Base-by-base conservation (phyloP, 352 stramenopile species). In the Pythium graminicola region DNA sequence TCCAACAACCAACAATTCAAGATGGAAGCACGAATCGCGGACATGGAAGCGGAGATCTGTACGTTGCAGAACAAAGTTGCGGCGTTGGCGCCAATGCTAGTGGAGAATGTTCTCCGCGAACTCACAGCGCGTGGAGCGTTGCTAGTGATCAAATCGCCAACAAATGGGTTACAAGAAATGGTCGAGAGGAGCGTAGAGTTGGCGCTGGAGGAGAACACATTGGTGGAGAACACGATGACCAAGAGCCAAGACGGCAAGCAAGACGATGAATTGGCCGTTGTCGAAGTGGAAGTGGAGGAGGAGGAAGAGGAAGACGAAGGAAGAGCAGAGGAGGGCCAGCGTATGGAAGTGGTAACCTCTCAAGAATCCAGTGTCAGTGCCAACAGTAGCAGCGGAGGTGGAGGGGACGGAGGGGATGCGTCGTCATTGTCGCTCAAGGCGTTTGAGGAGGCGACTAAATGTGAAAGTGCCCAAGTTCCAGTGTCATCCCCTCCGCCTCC, bases 41-140 rank as follows among this genome's bases (percentile, higher is more conserved):
- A 35, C 39, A 32, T 62, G 54, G 54, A 62, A 17, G 26, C 39
- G n/a, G 46, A 62, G 54, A 22, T 62, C 20, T 40, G 46, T n/a
- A 31, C 41, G 36, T 40, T 62, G 22, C 19, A 27, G 17, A n/a
- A n/a, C 4, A 22, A 38, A 27, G 32, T 62, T 10, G 28, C 45
- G 23, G 41, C 41, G 23, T n/a, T 56, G 24, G 45, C 54, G 29
- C 35, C 45, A 8, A 23, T 32, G 31, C 20, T 56, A 36, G 45
- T 33, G 38, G 39, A 50, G 31, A 49, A 31, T 38, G 31, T 62
- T 14, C 16, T 56, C 28, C 29, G 36, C 22, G 45, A 56, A 40
- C 17, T 62, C 38, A 19, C 24, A 32, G 29, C 13, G 28, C 44
- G 44, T 14, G 45, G 54, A 7, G 44, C 54, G 45, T 11, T 62